Conservation (phyloP, 441 rosid genomes). For the Adansonia gregorii region DNA sequence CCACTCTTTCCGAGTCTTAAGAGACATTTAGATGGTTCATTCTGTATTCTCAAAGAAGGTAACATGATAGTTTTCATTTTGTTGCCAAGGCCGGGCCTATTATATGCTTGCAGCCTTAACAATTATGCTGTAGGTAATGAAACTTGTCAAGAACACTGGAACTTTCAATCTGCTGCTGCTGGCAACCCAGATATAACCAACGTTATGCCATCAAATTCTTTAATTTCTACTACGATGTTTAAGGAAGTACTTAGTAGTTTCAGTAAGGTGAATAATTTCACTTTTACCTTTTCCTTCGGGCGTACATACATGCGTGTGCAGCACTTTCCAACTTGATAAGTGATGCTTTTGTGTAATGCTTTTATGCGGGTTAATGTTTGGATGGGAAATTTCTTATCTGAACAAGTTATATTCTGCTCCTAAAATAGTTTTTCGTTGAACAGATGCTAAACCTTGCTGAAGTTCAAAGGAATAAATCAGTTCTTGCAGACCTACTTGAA, state of each 20-base stretch:
- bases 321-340: constrained; percentile 21
- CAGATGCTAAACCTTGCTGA: constrained; percentile 69
- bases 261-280: constrained; percentile 54
- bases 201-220: constrained; percentile 52
- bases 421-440: constrained; percentile 25
- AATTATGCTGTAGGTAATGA: constrained; percentile 51
- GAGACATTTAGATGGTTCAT: constrained; percentile 57
- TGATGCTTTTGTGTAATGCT: neutral
- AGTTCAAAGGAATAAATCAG: constrained; percentile 50
- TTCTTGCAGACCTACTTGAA: constrained; percentile 61
- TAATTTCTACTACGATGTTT: constrained; percentile 52
- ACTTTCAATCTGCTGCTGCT: constrained; percentile 53
- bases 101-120: constrained; percentile 30
- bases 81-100: constrained; percentile 10
- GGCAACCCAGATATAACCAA: constrained; percentile 56
- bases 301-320: neutral
- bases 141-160: constrained; percentile 74
- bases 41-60: constrained; percentile 66
- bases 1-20: constrained; percentile 60
- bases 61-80: constrained; percentile 20
- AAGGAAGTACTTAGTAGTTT: constrained; percentile 72
- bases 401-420: constrained; percentile 26
- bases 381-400: constrained; percentile 12
- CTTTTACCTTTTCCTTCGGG: constrained; percentile 7
- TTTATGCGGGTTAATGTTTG: neutral